These are phyloP conservation scores for Didymella sp. DNA, from an alignment of 2,329 filamentous ascomycete genomes.

Conservation along the genomic window DNA sequence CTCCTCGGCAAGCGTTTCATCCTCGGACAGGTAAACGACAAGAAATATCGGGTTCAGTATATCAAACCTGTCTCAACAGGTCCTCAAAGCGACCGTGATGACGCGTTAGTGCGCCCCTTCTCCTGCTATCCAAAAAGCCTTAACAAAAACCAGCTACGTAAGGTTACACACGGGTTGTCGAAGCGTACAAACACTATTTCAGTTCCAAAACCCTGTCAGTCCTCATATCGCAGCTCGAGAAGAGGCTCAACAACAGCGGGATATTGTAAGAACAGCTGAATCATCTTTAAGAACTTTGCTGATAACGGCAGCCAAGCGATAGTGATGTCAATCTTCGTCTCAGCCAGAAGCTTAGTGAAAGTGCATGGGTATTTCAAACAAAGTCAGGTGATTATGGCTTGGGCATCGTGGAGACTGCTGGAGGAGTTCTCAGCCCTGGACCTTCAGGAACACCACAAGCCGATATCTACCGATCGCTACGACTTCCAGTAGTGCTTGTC, in stretches of 20 bases:
- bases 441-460: slow-evolving; percentile 79
- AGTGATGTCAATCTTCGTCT: slow-evolving; percentile 31
- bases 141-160: slow-evolving; percentile 63
- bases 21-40: slow-evolving; percentile 50
- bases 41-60: slow-evolving; percentile 62
- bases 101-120: slow-evolving; percentile 58
- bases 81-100: slow-evolving; percentile 71
- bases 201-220: slow-evolving; percentile 77
- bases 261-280: slow-evolving; percentile 28
- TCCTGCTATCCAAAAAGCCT: neutral
- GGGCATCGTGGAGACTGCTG: slow-evolving; percentile 80
- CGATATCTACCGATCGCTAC: slow-evolving; percentile 76
- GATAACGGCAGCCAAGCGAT: slow-evolving; percentile 31
- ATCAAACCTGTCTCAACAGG: slow-evolving; percentile 86
- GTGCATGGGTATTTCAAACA: slow-evolving; percentile 15
- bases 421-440: slow-evolving; percentile 79
- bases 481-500: slow-evolving; percentile 76
- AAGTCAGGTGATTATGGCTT: slow-evolving; percentile 22
- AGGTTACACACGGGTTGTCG: slow-evolving; percentile 62
- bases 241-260: slow-evolving; percentile 54
- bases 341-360: slow-evolving; percentile 22
- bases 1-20: slow-evolving; percentile 64
- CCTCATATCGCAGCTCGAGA: slow-evolving; percentile 73
- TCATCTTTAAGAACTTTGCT: neutral
- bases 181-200: slow-evolving; percentile 68